These are phyloP conservation scores for Lathyrus sativus DNA, from an alignment of 306 rosid species.

Conservation along the genomic window DNA sequence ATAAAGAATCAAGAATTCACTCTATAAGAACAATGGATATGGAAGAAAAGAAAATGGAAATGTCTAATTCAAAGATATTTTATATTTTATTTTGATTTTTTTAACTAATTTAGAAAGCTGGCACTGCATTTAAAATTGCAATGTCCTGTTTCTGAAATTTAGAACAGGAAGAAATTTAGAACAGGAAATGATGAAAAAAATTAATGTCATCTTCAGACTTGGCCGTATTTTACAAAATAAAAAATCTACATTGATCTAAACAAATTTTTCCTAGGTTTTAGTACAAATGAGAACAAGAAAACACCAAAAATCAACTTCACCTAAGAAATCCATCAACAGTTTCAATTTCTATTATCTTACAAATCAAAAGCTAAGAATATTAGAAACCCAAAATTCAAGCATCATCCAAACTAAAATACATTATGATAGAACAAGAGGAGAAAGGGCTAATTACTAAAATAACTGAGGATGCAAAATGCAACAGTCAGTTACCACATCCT, in stretches of 20 bases:
- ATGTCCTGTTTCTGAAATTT: constrained; percentile 16
- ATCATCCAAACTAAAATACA: background rate
- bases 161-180: constrained; percentile 23
- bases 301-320: constrained; percentile 7
- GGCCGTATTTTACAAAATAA: background rate
- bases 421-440: constrained; percentile 7
- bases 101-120: constrained; percentile 1
- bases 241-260: background rate
- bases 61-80: background rate
- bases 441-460: constrained; percentile 5
- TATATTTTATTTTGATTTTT: background rate
- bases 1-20: constrained; percentile 2
- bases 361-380: constrained; percentile 11
- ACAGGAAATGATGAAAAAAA: constrained; percentile 14
- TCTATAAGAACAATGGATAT: constrained; percentile 1
- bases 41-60: background rate
- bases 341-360: background rate
- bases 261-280: background rate
- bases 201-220: background rate
- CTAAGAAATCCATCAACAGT: constrained; percentile 2
- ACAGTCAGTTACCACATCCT: constrained; percentile 5
- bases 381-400: constrained; percentile 1
- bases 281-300: background rate
- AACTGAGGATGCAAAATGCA: constrained; percentile 17
- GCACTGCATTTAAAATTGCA: background rate